Evolutionary conservation across 441 rosid genomes (phyloP), one percentile per base, ranked within the genome.

Genomic region (Dalechampia spathulata): DNA sequence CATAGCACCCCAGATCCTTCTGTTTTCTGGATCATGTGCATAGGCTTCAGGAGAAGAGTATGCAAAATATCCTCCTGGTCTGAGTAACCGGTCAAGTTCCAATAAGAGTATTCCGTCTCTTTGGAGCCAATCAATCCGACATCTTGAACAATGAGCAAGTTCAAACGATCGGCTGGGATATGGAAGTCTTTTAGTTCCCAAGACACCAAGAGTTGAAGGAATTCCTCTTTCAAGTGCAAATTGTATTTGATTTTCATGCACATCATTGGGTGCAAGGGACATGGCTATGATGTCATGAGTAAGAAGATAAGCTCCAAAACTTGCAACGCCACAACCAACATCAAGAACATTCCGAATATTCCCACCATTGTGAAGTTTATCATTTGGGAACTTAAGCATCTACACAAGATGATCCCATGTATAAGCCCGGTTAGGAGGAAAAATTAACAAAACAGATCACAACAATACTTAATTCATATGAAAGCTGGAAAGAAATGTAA

Each of bases 31-130:
- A 74, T 91, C 98, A 49, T 84, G 83, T 6, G 94, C 93, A 51
- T 91, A 91, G 46, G 96, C 98, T 74, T 88, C 98, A 59, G 98
- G 98, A 60, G 98, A 91, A 20, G 98, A 91, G 72, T 83, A 88
- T 25, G 79, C 96, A 75, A 91, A 88, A 72, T 83, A 86, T 36
- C 98, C 98, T 32, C 98, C 96, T 2, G 98, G 98, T 68, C 98
- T 82, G 55, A 91, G 81, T 53, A 91, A 60, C 68, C 98, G 78
- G 70, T 91, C 98, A 26, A 91, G 95, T 69, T 91, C 98, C 56
- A 91, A 59, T 41, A 91, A 64, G 70, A 91, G 89, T 57, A 91
- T 75, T 60, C 98, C 98, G 68, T 88, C 93, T 76, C 96, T 82
- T 61, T 88, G 95, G 61, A 86, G 95, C 98, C 98, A 91, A 72